Base-by-base conservation (phyloP, 345 rosid species). In the Geranium rotundifolium region DNA sequence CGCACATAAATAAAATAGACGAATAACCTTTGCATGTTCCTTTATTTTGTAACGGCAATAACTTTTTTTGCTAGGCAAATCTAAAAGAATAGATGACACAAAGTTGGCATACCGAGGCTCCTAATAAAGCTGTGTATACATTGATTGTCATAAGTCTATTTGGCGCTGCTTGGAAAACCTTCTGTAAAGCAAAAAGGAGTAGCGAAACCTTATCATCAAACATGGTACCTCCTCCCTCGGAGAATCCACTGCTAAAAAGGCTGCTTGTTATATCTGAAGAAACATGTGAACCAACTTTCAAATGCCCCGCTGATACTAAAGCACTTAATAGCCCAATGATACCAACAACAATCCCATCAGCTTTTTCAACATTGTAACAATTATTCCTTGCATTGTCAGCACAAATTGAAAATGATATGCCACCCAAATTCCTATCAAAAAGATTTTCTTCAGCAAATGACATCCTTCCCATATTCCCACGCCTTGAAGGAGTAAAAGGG, bases 351-450 rank as follows among this genome's bases (percentile, higher is more conserved):
- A 86, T 80, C n/a, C 92, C 99, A 75, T 95, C 97, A 54, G 78
- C 79, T 70, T 80, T 81, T 72, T 95, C 99, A 61, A 85, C 77
- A 67, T 90, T 95, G 81, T 86, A 88, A 63, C 81, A 89, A 58
- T 95, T 95, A 73, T 95, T 95, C 79, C 99, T 85, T 50, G 97
- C 99, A 78, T 81, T 95, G 71, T 86, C 89, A 39, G 96, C 96
- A 70, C 90, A 88, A 65, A 95, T 90, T 49, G 95, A 90, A 77
- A 90, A 88, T 76, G 85, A 81, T 75, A 90, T 95, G 61, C 99
- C 99, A 73, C 99, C 99, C 74, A 95, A 77, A 73, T 82, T 84
- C 72, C 76, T 80, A 65, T 67, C 37, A 60, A 39, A 74, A 31
- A 80, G 58, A 73, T 64, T 80, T 74, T 95, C 96, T 66, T 91